Evolutionary conservation across 768 basidiomycete genomes (phyloP), one percentile per base, ranked within the genome.

Genomic region (Lentinus brumalis): DNA sequence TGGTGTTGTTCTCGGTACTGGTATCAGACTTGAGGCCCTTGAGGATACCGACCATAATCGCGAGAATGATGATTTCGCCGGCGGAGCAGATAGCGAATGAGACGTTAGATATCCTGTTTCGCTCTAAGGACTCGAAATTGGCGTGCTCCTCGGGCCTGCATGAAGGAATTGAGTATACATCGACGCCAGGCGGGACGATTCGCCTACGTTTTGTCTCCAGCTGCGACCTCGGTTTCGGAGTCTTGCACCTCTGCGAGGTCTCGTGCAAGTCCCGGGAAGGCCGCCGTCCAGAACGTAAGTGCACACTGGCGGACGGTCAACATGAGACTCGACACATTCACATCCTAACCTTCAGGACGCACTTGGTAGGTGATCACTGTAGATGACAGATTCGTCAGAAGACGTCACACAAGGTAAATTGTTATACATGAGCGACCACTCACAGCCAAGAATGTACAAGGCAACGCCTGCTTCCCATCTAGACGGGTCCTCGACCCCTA

Each of bases 251-350:
- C 85, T 0, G 87, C 86, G 30, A 91, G 79, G 70, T 91, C 83
- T 9, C 84, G 80, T 26, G 87, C 86, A 15, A 92, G 78, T 16
- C 88, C 89, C 0, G 90, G 89, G 69, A 92, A 91, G 12, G 91
- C 90, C 12, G 91, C 91, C 0, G 88, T 89, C 89, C 89, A 92
- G 73, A 92, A 92, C 0, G 90, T 91, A 56, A 91, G 71, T 32
- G 87, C 77, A 57, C 87, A 83, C 84, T 88, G 58, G 3, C 0
- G 40, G 5, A 12, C 15, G 50, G 35, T n/a, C 12, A 8, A 2
- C 35, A 26, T 45, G 14, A 32, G 35, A 10, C 40, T 44, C 52
- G 31, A 50, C 16, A 46, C 14, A 0, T 11, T 35, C 11, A 15
- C 8, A 7, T 8, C 38, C 10, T 38, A 42, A 11, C 38, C 8